Evolutionary conservation across 768 basidiomycete species (phyloP), one percentile per base, ranked within the genome.

Genomic region (Amanita fuliginea): DNA sequence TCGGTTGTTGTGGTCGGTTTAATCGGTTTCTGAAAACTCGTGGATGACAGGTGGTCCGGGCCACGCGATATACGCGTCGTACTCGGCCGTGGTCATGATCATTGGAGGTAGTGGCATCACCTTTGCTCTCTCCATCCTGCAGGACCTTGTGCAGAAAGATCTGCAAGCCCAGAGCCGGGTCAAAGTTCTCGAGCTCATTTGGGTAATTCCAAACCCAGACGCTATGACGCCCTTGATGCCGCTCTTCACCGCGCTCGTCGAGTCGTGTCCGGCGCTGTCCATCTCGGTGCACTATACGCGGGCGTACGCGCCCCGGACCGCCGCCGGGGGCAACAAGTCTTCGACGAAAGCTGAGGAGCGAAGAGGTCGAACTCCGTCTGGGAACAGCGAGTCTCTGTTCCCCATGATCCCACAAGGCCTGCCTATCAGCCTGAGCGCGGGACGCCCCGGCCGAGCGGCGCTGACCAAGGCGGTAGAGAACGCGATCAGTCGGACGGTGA

Each of bases 31-130:
- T n/a, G n/a, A 24, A 24, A 24, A 42, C 32, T 24, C 24, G 34
- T 24, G 32, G 45, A 42, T 16, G 32, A n/a, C 45, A 79, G 73
- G 81, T 50, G 79, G 81, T 3, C 67, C 78, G 28, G 71, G 83
- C 2, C 74, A 84, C 57, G 74, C 72, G 3, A 68, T 83, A 13
- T 71, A 80, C 47, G 62, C 78, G 1, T 80, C 77, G 52, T 88
- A 78, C 62, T 81, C 83, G 0, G 76, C 75, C 1, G 79, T 81
- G 1, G 65, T 89, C 24, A 73, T 90, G 56, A 62, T 89, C 10
- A 79, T 74, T 11, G 89, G 84, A 3, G 88, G 89, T 1, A 83
- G 80, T 50, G 89, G 89, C 1, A 83, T 91, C 57, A 78, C 85
- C 0, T 86, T 81, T 52, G 76, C 75, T 0, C 70, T 89, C 28